Evolutionary conservation across 805 yeast species (phyloP), one percentile per base, ranked within the genome.

Genomic region (Huiozyma naganishii): DNA sequence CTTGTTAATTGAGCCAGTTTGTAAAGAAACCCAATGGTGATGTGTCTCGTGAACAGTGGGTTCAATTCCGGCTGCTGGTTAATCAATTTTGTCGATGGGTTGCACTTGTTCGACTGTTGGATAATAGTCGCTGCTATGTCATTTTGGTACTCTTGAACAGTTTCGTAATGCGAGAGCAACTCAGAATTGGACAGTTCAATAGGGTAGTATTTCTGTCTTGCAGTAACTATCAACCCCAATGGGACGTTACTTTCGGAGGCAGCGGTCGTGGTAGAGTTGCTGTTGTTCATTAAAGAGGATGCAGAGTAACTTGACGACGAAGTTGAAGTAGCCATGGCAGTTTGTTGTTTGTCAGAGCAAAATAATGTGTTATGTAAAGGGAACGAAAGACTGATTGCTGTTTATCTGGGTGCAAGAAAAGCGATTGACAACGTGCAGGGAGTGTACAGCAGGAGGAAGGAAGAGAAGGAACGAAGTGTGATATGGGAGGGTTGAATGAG

Each of bases 21-120:
- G 50, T 85, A 72, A 23, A 88, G 65, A 56, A 88, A 90, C 54
- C 87, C 94, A 36, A 90, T 74, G 41, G 89, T 70, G 50, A 79
- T 78, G 33, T 77, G 76, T 53, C 98, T 74, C 5, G 64, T 58
- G 66, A 84, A 76, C 36, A 71, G 68, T 66, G 86, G 77, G 42
- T 79, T 76, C 46, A 90, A 69, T 57, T 88, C 95, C 8, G 97
- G 97, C 65, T 90, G 98, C 51, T 84, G 82, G 46, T 77, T 80
- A 53, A 88, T 83, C 64, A 87, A 70, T 59, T 75, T 62, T 47
- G 79, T 56, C 59, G 76, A 71, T 10, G 90, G 83, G 45, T 67
- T 70, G 52, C 66, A 61, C 30, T 52, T 53, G 32, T 65, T 60
- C 35, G 63, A 67, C 48, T 52, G 64, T 38, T 67, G 66, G 51